Percentiles rank a stretch among this genome's conserved stretches.
Conservation (phyloP, 768 basidiomycete genomes). For the Suillus placidus region DNA sequence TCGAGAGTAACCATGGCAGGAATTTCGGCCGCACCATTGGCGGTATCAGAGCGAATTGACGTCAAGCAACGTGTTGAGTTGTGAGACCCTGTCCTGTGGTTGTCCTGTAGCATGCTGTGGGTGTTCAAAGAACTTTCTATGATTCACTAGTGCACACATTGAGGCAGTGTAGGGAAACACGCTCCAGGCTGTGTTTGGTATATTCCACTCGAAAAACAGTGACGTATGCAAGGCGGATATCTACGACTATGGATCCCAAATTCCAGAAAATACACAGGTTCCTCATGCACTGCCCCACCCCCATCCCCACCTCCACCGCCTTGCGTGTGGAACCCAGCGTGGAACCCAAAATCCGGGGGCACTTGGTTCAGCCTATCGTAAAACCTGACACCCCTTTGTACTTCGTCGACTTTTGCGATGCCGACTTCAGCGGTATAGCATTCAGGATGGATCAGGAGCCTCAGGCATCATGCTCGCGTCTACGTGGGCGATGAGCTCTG, state of each 20-base stretch:
- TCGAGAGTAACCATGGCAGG: not conserved
- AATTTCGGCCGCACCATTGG: not conserved
- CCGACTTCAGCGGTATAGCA: not conserved
- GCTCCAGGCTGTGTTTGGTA: not conserved
- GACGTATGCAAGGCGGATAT: not conserved
- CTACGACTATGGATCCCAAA: not conserved
- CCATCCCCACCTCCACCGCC: not conserved
- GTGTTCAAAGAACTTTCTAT: not conserved
- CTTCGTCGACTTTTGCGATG: conserved; percentile 5
- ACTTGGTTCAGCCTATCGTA: conserved; percentile 22
- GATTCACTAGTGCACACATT: too few species aligned
- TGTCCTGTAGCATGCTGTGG: not conserved
- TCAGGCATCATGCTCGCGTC: not conserved
- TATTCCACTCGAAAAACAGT: not conserved
- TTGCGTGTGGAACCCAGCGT: not conserved
- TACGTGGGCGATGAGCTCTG: not conserved
- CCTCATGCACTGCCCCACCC: too few species aligned
- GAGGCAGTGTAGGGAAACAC: not conserved
- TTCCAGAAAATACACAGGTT: not conserved
- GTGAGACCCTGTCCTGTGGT: not conserved
- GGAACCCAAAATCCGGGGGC: not conserved
- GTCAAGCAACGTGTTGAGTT: not conserved
- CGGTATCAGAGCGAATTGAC: not conserved
- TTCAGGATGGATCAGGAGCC: not conserved
- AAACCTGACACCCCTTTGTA: conserved; percentile 2